A percentile compares a stretch with the other conserved stretches of the same genome.
Conservation (phyloP, 1,284 basidiomycete genomes). For the Rhodotorula glutinis region DNA sequence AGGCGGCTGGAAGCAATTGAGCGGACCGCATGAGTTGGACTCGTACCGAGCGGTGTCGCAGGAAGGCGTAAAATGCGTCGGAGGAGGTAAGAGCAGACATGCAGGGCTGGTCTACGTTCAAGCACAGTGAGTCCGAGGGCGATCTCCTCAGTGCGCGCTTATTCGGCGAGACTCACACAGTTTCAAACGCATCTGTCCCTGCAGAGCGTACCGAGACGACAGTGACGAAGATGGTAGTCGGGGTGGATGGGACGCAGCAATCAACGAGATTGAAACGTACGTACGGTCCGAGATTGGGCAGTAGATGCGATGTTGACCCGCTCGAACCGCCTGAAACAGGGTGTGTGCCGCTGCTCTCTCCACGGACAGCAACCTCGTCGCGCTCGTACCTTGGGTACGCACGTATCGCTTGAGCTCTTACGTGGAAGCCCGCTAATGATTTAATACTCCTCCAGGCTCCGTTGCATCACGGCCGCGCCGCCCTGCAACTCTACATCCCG, state of each 20-base stretch:
- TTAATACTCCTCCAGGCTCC: conserved; percentile 34
- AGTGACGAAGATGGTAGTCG: conserved; percentile 18
- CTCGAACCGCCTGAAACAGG: not conserved
- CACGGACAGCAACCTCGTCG: conserved; percentile 9
- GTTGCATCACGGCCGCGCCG: conserved; percentile 21
- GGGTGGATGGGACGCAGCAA: conserved; percentile 32
- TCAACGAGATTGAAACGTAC: conserved; percentile 31
- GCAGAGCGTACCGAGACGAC: conserved; percentile 24
- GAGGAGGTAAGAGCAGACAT: not conserved
- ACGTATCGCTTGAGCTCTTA: not conserved
- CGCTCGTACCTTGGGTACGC: conserved; percentile 34
- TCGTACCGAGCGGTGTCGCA: conserved; percentile 1
- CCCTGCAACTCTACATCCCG: conserved; percentile 18
- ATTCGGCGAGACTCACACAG: not conserved
- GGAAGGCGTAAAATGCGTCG: conserved; percentile 7
- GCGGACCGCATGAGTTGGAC: conserved; percentile 20
- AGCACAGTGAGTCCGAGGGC: conserved; percentile 21
- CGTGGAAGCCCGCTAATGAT: not conserved
- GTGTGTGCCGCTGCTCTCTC: conserved; percentile 21
- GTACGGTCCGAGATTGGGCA: not conserved
- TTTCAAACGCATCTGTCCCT: not conserved
- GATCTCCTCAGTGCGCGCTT: not conserved
- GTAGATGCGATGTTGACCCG: not conserved
- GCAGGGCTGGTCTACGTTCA: conserved; percentile 28
- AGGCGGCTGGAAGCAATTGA: conserved; percentile 1